Evolutionary conservation across 306 rosid species (phyloP), one percentile per base, ranked within the genome.

Genomic region (Cercis canadensis): DNA sequence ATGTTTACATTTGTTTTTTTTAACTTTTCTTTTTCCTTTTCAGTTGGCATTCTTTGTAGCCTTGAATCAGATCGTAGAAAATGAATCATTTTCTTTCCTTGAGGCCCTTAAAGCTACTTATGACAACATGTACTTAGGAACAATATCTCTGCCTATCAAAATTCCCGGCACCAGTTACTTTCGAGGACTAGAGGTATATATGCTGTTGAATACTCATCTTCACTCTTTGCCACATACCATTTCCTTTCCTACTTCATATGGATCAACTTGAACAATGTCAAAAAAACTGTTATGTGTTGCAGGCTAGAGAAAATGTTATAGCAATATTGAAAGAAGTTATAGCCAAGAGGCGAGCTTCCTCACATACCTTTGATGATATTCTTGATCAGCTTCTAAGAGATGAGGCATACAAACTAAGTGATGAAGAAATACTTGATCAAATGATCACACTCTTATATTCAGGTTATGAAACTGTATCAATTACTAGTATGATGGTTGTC

Each of bases 401-500:
- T 11, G 83, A 91, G 29, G 90, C 80, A 67, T 56, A 79, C 70
- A 72, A 81, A 31, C 85, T 91, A 1, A 67, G 29, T 15, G 97
- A 91, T 29, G 96, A 88, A 49, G 89, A 91, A 19, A 71, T 88
- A 15, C 78, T 85, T 37, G 97, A 91, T 68, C 92, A 87, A 12
- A 75, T 91, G 5, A 80, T 88, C 45, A 83, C 96, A 11, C 55
- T 91, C 24, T 36, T 91, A 62, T 81, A 88, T 47, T 91, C 97
- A 3, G 92, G 97, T n/a, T 91, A 83, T 57, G 97, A 91, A 80
- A 91, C 96, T 18, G 97, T 88, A 43, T 91, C 97, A 6, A 83
- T 87, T 1, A 88, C 96, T 18, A 78, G 92, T 15, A 88, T 91
- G 96, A 91, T 91, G 97, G 80, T 87, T 60, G 76, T 88, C 56